phyloP scores from a whole-genome alignment of 2,329 filamentous ascomycete genomes.

The Trichophyton schoenleinii region DNA sequence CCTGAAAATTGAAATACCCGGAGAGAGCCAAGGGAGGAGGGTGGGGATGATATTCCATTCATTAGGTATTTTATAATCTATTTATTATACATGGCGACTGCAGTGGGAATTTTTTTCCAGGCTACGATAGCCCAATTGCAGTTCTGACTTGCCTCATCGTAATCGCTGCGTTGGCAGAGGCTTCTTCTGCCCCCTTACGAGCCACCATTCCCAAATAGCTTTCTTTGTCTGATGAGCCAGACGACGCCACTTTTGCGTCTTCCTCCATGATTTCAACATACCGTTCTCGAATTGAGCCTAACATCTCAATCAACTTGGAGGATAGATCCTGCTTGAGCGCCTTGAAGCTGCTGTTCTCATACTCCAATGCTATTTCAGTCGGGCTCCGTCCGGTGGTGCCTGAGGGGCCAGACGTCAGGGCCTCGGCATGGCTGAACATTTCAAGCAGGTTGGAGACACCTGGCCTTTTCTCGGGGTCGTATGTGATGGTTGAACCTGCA shows the following conservation, averaged over 20 bases:
- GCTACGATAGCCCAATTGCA: slow-evolving; percentile 9
- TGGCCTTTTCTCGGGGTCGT: slow-evolving; percentile 56
- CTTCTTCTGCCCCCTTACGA: slow-evolving; percentile 10
- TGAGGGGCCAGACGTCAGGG: slow-evolving; percentile 13
- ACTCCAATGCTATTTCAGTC: slow-evolving; percentile 37
- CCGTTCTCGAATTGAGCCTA: slow-evolving; percentile 25
- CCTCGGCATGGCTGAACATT: slow-evolving; percentile 59
- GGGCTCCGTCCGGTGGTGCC: slow-evolving; percentile 18
- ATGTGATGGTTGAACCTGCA: slow-evolving; percentile 51
- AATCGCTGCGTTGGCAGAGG: slow-evolving; percentile 11
- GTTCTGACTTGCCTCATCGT: slow-evolving; percentile 12
- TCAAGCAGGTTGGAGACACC: slow-evolving; percentile 81
- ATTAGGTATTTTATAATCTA: neutral
- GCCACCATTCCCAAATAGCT: slow-evolving; percentile 11
- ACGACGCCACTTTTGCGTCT: neutral
- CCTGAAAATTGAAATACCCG: too few relatives aligned
- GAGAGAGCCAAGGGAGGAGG: too few relatives aligned
- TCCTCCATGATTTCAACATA: slow-evolving; percentile 12
- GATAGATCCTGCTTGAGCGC: slow-evolving; percentile 54
- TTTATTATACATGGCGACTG: neutral
- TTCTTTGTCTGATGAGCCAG: neutral
- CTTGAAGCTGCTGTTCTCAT: slow-evolving; percentile 37
- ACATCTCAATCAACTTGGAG: slow-evolving; percentile 25
- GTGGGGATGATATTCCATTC: neutral
- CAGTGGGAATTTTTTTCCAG: neutral